Conservation (phyloP, 495 filamentous ascomycete genomes). For the Trichoderma orchidacearum region DNA sequence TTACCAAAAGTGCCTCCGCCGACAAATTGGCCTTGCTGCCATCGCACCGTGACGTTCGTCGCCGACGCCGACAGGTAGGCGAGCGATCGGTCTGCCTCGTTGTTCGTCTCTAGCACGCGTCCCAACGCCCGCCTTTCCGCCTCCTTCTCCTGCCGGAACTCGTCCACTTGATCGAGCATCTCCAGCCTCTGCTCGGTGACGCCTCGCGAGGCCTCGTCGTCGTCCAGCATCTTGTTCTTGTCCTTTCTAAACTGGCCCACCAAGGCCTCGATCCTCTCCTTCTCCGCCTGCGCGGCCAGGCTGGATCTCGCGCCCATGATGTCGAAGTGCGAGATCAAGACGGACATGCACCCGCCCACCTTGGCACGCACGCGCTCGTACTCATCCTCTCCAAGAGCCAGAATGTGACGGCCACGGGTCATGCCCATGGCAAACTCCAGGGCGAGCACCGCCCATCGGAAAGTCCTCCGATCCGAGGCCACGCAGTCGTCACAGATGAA, state of each 20-base stretch:
- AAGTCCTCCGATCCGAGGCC: conserved; percentile 87
- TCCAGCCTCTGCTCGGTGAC: conserved; percentile 59
- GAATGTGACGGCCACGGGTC: conserved; percentile 81
- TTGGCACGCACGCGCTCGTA: conserved; percentile 71
- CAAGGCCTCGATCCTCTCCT: conserved; percentile 54
- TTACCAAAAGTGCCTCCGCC: conserved; percentile 95
- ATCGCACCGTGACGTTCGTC: conserved; percentile 85
- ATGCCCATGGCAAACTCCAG: conserved; percentile 96
- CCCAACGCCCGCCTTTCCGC: conserved; percentile 84
- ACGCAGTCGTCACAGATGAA: conserved; percentile 97
- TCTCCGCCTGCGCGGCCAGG: conserved; percentile 79
- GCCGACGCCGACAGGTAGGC: conserved; percentile 87
- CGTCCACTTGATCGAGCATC: conserved; percentile 63
- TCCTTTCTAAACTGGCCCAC: conserved; percentile 61
- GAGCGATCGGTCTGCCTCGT: conserved; percentile 87
- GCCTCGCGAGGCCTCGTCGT: conserved; percentile 65
- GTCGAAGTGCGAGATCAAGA: conserved; percentile 96
- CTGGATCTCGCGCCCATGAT: conserved; percentile 95
- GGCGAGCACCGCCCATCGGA: conserved; percentile 90
- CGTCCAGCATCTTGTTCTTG: conserved; percentile 62
- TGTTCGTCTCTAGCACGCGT: conserved; percentile 80
- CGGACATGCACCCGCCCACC: conserved; percentile 93
- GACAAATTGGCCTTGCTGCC: conserved; percentile 96
- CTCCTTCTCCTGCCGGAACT: conserved; percentile 59
- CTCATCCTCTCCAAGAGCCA: conserved; percentile 74